phyloP scores from a whole-genome alignment of 2,329 filamentous ascomycete genomes.

The Hypomyces perniciosus region DNA sequence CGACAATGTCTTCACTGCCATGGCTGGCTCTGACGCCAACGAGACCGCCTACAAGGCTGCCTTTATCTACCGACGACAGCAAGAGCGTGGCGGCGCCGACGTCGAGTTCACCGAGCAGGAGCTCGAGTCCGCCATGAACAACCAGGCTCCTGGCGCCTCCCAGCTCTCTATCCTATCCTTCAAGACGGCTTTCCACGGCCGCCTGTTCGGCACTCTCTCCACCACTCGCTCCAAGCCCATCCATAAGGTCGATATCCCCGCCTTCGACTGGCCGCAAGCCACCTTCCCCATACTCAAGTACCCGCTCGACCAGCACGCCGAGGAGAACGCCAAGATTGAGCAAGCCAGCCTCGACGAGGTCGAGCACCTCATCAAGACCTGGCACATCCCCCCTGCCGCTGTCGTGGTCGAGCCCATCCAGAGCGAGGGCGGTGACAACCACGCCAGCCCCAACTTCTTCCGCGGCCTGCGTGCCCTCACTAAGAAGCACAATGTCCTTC shows the following conservation, averaged over 20 bases:
- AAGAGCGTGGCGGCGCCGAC: constrained; percentile 69
- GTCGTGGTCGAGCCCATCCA: constrained; percentile 87
- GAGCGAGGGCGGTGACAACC: constrained; percentile 92
- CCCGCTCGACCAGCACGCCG: constrained; percentile 70
- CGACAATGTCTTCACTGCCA: constrained; percentile 84
- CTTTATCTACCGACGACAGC: constrained; percentile 84
- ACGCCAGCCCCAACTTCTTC: constrained; percentile 85
- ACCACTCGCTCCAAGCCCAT: constrained; percentile 90
- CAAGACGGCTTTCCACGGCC: constrained; percentile 83
- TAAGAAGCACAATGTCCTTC: constrained; percentile 66
- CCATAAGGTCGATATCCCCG: constrained; percentile 90
- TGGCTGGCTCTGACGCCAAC: constrained; percentile 87
- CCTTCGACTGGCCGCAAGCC: constrained; percentile 91
- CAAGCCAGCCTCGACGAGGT: constrained; percentile 75
- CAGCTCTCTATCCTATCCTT: constrained; percentile 81
- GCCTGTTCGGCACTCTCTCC: constrained; percentile 79
- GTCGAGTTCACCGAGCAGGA: constrained; percentile 78
- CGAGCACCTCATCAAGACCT: constrained; percentile 73
- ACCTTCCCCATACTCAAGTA: constrained; percentile 83
- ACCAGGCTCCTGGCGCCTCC: constrained; percentile 70
- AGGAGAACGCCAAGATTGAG: constrained; percentile 79
- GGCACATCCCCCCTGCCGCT: constrained; percentile 73
- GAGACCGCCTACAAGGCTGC: constrained; percentile 93
- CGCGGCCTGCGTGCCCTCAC: constrained; percentile 74
- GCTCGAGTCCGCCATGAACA: constrained; percentile 69